Evolutionary conservation across 176 grass and related monocot species (phyloP).

Genomic region (Miscanthus lutarioriparius): DNA sequence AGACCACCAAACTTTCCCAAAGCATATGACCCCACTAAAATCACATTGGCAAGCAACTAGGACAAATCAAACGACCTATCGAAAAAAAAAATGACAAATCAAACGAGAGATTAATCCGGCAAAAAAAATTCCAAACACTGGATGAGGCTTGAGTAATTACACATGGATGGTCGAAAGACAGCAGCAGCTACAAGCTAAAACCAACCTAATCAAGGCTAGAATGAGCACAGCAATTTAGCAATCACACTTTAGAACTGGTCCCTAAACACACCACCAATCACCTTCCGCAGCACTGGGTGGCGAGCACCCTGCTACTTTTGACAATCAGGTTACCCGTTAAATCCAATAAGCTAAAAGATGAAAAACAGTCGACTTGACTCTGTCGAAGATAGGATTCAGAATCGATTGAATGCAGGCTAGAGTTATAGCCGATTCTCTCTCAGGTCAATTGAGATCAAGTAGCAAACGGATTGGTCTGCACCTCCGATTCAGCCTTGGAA

Average conservation of each 20-base stretch:
- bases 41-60: background rate
- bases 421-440: conserved; percentile 21
- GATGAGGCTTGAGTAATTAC: conserved; percentile 44
- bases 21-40: background rate
- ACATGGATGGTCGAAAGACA: conserved; percentile 29
- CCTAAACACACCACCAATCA: conserved; percentile 46
- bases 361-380: conserved; percentile 26
- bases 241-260: conserved; percentile 39
- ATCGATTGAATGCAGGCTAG: conserved; percentile 20
- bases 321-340: conserved; percentile 41
- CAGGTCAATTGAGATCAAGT: conserved; percentile 19
- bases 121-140: conserved; percentile 14
- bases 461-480: background rate
- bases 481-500: conserved; percentile 18
- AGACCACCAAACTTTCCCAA: conserved; percentile 9
- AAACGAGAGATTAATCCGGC: background rate
- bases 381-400: conserved; percentile 41
- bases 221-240: conserved; percentile 36
- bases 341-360: conserved; percentile 36
- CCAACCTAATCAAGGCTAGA: conserved; percentile 41
- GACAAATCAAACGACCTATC: too few relatives aligned
- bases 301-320: background rate
- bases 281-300: background rate
- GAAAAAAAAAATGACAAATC: background rate
- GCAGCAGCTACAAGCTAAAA: conserved; percentile 34